Percentiles rank a stretch among this genome's conserved stretches.
These are phyloP conservation scores for Castanopsis chinensis DNA, from an alignment of 306 rosid genomes.

Conservation along the genomic window DNA sequence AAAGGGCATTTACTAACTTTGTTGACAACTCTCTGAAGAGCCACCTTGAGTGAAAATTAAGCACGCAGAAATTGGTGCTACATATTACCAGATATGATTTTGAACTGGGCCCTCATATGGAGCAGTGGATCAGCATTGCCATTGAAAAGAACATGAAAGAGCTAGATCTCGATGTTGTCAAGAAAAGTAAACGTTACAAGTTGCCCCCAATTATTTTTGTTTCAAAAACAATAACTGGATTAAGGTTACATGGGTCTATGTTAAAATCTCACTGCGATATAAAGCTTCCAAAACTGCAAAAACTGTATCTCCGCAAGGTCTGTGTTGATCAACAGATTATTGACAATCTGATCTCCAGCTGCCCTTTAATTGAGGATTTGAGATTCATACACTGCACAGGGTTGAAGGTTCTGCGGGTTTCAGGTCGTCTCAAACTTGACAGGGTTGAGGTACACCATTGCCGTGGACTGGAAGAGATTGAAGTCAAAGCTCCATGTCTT, in stretches of 20 bases:
- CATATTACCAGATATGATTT: conserved; percentile 20
- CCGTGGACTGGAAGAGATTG: conserved; percentile 25
- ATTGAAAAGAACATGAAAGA: conserved; percentile 20
- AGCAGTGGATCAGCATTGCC: conserved; percentile 24
- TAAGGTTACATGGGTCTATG: conserved; percentile 35
- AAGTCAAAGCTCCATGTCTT: conserved; percentile 43
- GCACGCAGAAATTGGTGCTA: conserved; percentile 26
- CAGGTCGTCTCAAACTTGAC: conserved; percentile 9
- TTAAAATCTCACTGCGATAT: neutral
- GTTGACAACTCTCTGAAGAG: conserved; percentile 8
- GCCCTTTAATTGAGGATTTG: conserved; percentile 47
- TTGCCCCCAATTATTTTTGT: conserved; percentile 18
- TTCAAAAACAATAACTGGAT: conserved; percentile 18
- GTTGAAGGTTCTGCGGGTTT: conserved; percentile 27
- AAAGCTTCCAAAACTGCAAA: conserved; percentile 35
- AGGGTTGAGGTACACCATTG: conserved; percentile 43
- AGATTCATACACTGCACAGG: conserved; percentile 48
- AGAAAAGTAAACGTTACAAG: neutral
- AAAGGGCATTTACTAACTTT: conserved; percentile 14
- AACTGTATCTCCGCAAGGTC: conserved; percentile 28
- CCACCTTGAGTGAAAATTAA: neutral
- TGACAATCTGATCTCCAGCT: conserved; percentile 28
- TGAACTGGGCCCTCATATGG: neutral
- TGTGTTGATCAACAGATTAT: conserved; percentile 5
- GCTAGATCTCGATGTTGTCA: conserved; percentile 31